phyloP scores from a whole-genome alignment of 768 basidiomycete species.

The Vararia minispora region DNA sequence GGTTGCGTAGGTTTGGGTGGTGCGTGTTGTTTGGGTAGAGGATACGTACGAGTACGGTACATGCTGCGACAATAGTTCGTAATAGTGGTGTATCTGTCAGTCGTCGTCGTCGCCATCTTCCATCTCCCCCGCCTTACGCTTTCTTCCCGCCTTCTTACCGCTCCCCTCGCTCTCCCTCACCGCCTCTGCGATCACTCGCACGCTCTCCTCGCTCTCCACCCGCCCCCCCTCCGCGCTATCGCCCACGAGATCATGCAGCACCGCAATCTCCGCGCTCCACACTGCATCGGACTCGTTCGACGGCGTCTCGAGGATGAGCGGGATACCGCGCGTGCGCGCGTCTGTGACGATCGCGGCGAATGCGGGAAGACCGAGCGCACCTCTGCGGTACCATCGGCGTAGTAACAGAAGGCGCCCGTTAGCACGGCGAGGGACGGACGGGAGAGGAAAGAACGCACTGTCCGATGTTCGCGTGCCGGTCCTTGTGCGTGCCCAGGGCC shows the following conservation, averaged over 20 bases:
- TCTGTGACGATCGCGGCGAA: slow-evolving; percentile 65
- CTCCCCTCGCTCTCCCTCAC: background rate
- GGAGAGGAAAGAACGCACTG: slow-evolving; percentile 34
- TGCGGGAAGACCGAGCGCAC: slow-evolving; percentile 48
- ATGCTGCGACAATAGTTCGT: background rate
- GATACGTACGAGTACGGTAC: background rate
- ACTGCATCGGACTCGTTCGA: slow-evolving; percentile 34
- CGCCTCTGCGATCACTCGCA: background rate
- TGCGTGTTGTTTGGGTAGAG: background rate
- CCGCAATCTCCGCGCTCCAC: background rate
- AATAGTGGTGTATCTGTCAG: background rate
- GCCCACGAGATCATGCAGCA: background rate
- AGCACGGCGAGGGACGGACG: background rate
- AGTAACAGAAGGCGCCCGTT: background rate
- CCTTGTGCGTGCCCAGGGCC: slow-evolving; percentile 50
- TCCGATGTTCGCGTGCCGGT: slow-evolving; percentile 80
- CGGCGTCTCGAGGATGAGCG: slow-evolving; percentile 77
- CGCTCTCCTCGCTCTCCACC: background rate
- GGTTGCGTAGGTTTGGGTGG: background rate
- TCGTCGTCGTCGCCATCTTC: background rate
- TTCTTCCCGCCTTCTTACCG: background rate
- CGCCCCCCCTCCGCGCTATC: background rate
- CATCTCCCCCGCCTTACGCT: background rate
- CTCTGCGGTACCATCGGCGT: slow-evolving; percentile 29
- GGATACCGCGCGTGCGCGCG: slow-evolving; percentile 53